Conservation (phyloP, 805 yeast genomes). For the Cyberlindnera euphorbiae region DNA sequence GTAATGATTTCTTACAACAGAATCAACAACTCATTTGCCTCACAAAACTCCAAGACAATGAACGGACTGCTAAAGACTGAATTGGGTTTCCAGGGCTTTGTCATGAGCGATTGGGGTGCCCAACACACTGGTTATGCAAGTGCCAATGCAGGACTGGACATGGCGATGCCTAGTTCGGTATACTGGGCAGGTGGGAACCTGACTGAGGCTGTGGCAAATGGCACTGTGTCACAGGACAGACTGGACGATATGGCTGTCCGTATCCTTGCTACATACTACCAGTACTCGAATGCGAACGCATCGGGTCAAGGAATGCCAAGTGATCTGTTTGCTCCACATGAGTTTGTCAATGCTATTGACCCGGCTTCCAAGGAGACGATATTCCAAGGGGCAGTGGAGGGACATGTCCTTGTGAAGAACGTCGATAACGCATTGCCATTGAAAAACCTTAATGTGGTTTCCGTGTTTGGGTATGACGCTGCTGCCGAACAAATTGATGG, state of each 20-base stretch:
- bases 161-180: conserved; percentile 5
- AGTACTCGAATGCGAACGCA: conserved; percentile 6
- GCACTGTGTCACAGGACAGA: conserved; percentile 6
- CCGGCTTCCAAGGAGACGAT: conserved; percentile 5
- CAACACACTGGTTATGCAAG: conserved; percentile 5
- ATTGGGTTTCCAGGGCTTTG: conserved; percentile 9
- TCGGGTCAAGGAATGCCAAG: conserved; percentile 9
- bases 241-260: conserved; percentile 8
- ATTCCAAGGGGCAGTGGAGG: conserved; percentile 11
- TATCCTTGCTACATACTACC: conserved; percentile 7
- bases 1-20: conserved; percentile 9
- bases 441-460: conserved; percentile 3
- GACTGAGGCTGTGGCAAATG: conserved; percentile 1
- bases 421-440: conserved; percentile 6
- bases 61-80: conserved; percentile 6
- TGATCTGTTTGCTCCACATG: conserved; percentile 1
- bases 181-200: conserved; percentile 7
- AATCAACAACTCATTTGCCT: conserved; percentile 7
- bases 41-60: conserved; percentile 7
- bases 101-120: conserved; percentile 6
- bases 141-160: conserved; percentile 7
- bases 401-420: conserved; percentile 10
- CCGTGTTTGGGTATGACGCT: conserved; percentile 10
- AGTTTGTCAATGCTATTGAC: conserved; percentile 5
- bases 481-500: conserved; percentile 1